Conservation (phyloP, 306 rosid genomes). For the Arachis stenosperma region DNA sequence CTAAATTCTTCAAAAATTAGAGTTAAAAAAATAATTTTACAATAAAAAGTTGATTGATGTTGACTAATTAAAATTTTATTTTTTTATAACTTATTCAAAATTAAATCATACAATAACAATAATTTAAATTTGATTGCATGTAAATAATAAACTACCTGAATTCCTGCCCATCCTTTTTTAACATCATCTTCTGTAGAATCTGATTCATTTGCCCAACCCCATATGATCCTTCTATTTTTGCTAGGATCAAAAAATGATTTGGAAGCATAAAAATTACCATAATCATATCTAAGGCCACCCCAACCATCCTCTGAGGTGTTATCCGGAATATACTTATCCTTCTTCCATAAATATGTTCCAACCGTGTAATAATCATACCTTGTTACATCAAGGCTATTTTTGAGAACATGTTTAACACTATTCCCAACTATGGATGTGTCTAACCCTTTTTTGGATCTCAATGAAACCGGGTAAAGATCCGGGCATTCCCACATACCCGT, state of each 20-base stretch:
- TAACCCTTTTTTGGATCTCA: slow-evolving; percentile 46
- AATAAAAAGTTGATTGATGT: too few species aligned
- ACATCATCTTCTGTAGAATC: slow-evolving; percentile 46
- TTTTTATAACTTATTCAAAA: not conserved
- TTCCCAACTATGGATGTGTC: slow-evolving; percentile 51
- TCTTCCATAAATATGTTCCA: slow-evolving; percentile 49
- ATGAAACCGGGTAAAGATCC: slow-evolving; percentile 72
- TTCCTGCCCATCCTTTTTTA: slow-evolving; percentile 88
- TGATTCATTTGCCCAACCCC: slow-evolving; percentile 97
- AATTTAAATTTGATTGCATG: not conserved
- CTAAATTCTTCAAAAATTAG: too few species aligned
- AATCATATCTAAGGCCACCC: slow-evolving; percentile 80
- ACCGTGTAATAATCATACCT: slow-evolving; percentile 78
- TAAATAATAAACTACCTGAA: slow-evolving; percentile 56
- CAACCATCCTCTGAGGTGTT: slow-evolving; percentile 68
- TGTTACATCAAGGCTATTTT: slow-evolving; percentile 76
- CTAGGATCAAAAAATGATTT: slow-evolving; percentile 74
- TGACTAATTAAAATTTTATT: too few species aligned
- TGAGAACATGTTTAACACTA: slow-evolving; percentile 62
- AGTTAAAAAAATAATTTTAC: too few species aligned
- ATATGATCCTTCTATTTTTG: slow-evolving; percentile 66
- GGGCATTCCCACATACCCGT: slow-evolving; percentile 97
- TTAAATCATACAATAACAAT: not conserved
- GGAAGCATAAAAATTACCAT: slow-evolving; percentile 88
- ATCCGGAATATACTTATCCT: slow-evolving; percentile 67